Percentiles rank a stretch among this genome's conserved stretches.
Evolutionary conservation across 2,329 filamentous ascomycete species (phyloP).

Genomic region (Hypomyces perniciosus): DNA sequence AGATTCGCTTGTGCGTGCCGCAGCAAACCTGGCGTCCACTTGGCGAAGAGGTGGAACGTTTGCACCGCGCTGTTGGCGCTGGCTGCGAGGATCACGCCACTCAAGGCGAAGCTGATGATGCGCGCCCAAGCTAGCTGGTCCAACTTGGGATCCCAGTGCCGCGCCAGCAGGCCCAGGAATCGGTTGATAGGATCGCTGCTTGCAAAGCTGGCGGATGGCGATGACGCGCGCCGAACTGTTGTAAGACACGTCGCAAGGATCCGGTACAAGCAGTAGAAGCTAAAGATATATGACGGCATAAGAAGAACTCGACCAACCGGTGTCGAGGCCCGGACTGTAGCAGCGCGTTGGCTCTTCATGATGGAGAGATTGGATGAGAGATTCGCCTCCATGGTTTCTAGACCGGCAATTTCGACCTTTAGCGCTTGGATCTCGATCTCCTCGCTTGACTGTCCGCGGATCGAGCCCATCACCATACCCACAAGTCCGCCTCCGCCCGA

Average conservation of each 20-base stretch:
- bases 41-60: slow-evolving; percentile 74
- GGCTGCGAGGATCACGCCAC: slow-evolving; percentile 73
- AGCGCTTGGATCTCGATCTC: slow-evolving; percentile 55
- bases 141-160: slow-evolving; percentile 77
- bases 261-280: slow-evolving; percentile 78
- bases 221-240: slow-evolving; percentile 51
- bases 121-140: slow-evolving; percentile 79
- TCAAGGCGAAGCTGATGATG: slow-evolving; percentile 77
- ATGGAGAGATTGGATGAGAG: slow-evolving; percentile 59
- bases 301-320: slow-evolving; percentile 58
- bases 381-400: slow-evolving; percentile 72
- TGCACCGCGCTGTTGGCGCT: slow-evolving; percentile 80
- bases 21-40: slow-evolving; percentile 65
- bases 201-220: slow-evolving; percentile 47
- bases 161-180: slow-evolving; percentile 70
- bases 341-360: slow-evolving; percentile 56
- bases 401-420: slow-evolving; percentile 69
- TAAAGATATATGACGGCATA: slow-evolving; percentile 61
- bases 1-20: slow-evolving; percentile 71
- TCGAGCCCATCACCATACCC: slow-evolving; percentile 65
- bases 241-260: slow-evolving; percentile 67
- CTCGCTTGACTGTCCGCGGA: slow-evolving; percentile 59
- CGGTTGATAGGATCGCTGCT: slow-evolving; percentile 79
- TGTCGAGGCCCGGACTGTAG: slow-evolving; percentile 62
- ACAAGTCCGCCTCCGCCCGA: slow-evolving; percentile 49